A percentile compares a stretch with the other conserved stretches of the same genome.
These are phyloP conservation scores for Metschnikowia aberdeeniae DNA, from an alignment of 805 yeast species.

Conservation along the genomic window DNA sequence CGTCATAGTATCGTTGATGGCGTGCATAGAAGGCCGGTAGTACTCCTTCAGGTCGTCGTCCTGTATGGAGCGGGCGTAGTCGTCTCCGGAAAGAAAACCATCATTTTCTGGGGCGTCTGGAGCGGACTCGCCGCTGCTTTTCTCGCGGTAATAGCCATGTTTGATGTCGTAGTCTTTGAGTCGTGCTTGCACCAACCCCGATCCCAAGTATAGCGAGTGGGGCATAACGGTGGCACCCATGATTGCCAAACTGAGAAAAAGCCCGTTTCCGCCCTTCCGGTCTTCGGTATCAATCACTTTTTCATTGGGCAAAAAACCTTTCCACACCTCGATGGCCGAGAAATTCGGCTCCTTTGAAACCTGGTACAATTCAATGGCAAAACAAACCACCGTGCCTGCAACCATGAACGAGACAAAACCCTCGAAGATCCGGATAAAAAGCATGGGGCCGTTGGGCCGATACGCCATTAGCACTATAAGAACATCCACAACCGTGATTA, in stretches of 20 bases:
- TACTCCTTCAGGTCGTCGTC: constrained; percentile 21
- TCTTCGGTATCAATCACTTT: constrained; percentile 29
- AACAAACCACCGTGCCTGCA: constrained; percentile 78
- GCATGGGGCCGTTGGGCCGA: constrained; percentile 77
- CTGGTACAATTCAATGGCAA: constrained; percentile 69
- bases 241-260: constrained; percentile 76
- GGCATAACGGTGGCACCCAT: constrained; percentile 97
- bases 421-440: constrained; percentile 75
- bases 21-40: constrained; percentile 73
- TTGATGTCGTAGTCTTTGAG: constrained; percentile 67
- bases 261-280: constrained; percentile 43
- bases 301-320: constrained; percentile 49
- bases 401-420: constrained; percentile 75
- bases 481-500: constrained; percentile 82
- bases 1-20: constrained; percentile 73
- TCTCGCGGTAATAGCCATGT: constrained; percentile 51
- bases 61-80: constrained; percentile 10
- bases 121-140: neutral
- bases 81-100: constrained; percentile 5
- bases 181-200: constrained; percentile 84
- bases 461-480: constrained; percentile 83
- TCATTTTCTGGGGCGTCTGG: neutral
- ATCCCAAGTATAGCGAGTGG: constrained; percentile 78
- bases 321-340: constrained; percentile 48
- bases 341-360: constrained; percentile 55